phyloP scores from a whole-genome alignment of 2,329 filamentous ascomycete species.

The Diaporthe sp. region DNA sequence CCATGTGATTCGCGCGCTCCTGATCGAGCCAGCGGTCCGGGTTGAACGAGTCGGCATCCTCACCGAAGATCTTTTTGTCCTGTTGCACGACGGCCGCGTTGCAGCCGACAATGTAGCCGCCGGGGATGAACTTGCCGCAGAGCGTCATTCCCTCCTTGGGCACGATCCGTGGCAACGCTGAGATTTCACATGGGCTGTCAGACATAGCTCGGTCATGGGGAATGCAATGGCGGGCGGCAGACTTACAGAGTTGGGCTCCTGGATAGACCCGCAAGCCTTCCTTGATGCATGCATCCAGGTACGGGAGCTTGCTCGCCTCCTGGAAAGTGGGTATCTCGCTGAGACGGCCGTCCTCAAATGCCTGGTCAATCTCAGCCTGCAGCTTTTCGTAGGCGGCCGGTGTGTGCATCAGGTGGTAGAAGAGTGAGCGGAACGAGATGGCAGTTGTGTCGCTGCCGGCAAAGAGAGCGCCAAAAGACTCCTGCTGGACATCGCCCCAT shows the following conservation, averaged over 20 bases:
- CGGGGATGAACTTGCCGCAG: conserved; percentile 2
- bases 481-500: conserved; percentile 2
- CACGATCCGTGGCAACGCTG: neutral
- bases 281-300: conserved; percentile 50
- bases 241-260: conserved; percentile 9
- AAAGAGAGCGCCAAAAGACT: conserved; percentile 34
- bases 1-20: neutral
- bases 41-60: neutral
- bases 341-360: conserved; percentile 28
- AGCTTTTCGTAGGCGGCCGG: conserved; percentile 39
- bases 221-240: neutral
- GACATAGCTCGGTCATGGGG: neutral
- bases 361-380: conserved; percentile 44
- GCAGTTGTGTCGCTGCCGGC: conserved; percentile 57
- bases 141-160: neutral
- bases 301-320: conserved; percentile 48
- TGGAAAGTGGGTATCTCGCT: conserved; percentile 39
- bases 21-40: conserved; percentile 16
- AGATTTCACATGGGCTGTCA: conserved; percentile 42
- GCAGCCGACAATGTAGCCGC: conserved; percentile 12
- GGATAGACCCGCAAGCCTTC: conserved; percentile 44
- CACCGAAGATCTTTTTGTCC: neutral
- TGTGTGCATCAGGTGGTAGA: conserved; percentile 44
- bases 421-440: conserved; percentile 42
- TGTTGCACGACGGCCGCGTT: neutral